Evolutionary conservation across 441 rosid species (phyloP).

Genomic region (Capsella rubella): DNA sequence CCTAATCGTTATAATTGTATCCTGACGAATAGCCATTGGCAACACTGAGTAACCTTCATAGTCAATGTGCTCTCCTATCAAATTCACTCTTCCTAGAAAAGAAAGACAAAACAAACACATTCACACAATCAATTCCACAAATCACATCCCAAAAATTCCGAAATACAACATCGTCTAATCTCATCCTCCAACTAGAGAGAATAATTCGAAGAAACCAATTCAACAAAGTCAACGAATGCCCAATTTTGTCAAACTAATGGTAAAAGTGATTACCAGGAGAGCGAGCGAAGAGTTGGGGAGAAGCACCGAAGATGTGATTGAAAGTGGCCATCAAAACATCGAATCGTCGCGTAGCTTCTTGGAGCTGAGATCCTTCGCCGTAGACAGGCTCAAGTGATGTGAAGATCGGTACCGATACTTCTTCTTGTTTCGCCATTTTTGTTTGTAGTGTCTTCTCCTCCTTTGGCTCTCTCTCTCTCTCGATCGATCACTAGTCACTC

Average conservation of each 20-base stretch:
- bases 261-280: conserved; percentile 68
- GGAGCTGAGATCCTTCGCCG: conserved; percentile 73
- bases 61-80: conserved; percentile 98
- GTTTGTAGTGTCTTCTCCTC: neutral
- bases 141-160: conserved; percentile 9
- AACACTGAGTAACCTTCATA: conserved; percentile 98
- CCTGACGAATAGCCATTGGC: conserved; percentile 98
- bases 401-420: conserved; percentile 64
- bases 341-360: conserved; percentile 82
- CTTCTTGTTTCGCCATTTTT: conserved; percentile 77
- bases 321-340: conserved; percentile 68
- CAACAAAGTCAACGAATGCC: neutral
- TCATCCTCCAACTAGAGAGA: neutral
- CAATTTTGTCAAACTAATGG: too few species aligned
- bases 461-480: neutral
- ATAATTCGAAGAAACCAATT: neutral
- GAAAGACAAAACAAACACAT: neutral
- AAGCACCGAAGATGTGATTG: conserved; percentile 58
- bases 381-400: conserved; percentile 70
- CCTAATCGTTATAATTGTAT: conserved; percentile 81
- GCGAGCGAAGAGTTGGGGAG: conserved; percentile 78
- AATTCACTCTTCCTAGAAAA: conserved; percentile 74
- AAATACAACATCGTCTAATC: neutral
- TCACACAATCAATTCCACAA: neutral
- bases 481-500: neutral